Base-by-base conservation (phyloP, 1,284 basidiomycete genomes). In the Malassezia furfur region DNA sequence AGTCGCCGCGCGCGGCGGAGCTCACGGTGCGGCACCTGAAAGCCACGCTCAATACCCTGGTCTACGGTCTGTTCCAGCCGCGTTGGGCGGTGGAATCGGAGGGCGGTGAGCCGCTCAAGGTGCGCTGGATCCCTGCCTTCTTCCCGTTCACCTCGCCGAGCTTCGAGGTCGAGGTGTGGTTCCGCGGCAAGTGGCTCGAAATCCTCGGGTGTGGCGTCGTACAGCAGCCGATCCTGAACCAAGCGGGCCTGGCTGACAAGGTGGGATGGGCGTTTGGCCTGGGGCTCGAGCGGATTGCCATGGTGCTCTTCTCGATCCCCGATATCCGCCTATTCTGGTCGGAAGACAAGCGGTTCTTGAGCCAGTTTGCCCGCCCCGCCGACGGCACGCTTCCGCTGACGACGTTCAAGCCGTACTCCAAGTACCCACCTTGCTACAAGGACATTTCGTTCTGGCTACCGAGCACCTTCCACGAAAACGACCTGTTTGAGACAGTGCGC, bases 251-350 rank as follows among this genome's bases (percentile, higher is more conserved):
- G 3, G 43, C 59, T 46, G 53, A 53, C 37, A 91, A 91, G 76
- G 82, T 90, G 60, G 91, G 91, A 22, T 99, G 94, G 94, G 94
- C 94, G 0, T 98, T 96, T 68, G 94, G 94, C 14, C 84, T 99
- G 35, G 94, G 94, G 6, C 81, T 99, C 41, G 94, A 99, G 74
- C 84, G 94, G 22, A 94, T 98, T 64, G 91, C 93, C 30, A 99
- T 99, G 94, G 85, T 98, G 59, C 82, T 99, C 50, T 98, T 87
- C 77, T 86, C 85, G 15, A 94, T 98, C 54, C 94, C 93, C 3
- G 94, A 99, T 75, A 98, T 99, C 70, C 87, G 94, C n/a, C 80
- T 99, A 12, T 99, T 99, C 80, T 99, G 94, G 94, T 91, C 91
- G 2, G 76, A 79, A 48, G 94, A 99, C 70, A 68, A 81, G 17